These are phyloP conservation scores for Carallia pectinifolia DNA, from an alignment of 345 rosid species.

Conservation along the genomic window DNA sequence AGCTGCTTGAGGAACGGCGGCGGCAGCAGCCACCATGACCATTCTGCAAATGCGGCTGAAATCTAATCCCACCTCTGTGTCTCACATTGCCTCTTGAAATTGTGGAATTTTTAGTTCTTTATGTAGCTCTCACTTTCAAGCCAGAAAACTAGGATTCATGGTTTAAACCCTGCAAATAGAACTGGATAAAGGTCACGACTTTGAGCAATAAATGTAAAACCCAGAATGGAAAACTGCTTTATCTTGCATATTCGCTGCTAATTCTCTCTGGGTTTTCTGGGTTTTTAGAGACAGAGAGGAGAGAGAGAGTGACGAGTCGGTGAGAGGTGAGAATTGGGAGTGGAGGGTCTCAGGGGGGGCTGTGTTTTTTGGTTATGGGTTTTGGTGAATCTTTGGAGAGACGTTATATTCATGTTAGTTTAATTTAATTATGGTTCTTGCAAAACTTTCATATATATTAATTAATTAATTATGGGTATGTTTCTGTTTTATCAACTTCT, in stretches of 20 bases:
- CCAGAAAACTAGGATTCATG: constrained; percentile 2
- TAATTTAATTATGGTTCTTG: not conserved
- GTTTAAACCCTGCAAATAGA: constrained; percentile 8
- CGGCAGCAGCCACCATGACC: constrained; percentile 53
- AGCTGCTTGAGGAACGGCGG: constrained; percentile 48
- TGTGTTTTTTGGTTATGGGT: constrained; percentile 34
- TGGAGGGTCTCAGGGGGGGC: constrained; percentile 30
- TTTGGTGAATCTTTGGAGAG: constrained; percentile 31
- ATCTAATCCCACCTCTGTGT: constrained; percentile 14
- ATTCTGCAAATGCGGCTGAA: constrained; percentile 28
- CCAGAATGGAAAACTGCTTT: constrained; percentile 12
- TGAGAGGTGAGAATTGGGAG: constrained; percentile 28
- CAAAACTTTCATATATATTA: no score
- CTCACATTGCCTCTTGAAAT: constrained; percentile 50
- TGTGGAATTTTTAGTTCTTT: constrained; percentile 3
- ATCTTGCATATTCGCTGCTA: constrained; percentile 12
- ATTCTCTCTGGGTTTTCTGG: constrained; percentile 6
- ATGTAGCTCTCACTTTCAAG: constrained; percentile 5
- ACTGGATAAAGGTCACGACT: constrained; percentile 3
- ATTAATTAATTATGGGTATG: no score
- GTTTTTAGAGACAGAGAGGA: constrained; percentile 15
- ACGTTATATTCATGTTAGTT: constrained; percentile 22
- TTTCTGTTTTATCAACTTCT: no score
- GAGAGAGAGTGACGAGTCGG: constrained; percentile 10
- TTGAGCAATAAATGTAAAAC: constrained; percentile 13